Evolutionary conservation across 2,329 filamentous ascomycete genomes (phyloP).

Genomic region (Alternaria burnsii): DNA sequence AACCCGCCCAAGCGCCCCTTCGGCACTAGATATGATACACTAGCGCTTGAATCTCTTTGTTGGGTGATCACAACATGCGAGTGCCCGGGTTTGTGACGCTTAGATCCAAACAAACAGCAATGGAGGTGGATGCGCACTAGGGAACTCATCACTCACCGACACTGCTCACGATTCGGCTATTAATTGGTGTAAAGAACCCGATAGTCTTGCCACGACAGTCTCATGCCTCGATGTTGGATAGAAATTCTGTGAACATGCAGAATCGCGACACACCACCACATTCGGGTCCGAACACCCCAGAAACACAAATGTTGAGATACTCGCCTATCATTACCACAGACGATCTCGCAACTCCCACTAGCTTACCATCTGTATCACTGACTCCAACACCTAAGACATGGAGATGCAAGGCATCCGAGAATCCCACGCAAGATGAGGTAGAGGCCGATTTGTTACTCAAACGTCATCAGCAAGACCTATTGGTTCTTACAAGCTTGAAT

Average conservation of each 20-base stretch:
- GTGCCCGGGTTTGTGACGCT: neutral
- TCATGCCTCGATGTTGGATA: neutral
- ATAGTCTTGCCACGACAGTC: neutral
- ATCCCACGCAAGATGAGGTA: constrained; percentile 27
- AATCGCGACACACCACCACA: constrained; percentile 8
- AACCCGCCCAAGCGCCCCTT: neutral
- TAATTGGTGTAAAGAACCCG: neutral
- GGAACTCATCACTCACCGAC: neutral
- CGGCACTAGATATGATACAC: neutral
- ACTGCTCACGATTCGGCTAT: neutral
- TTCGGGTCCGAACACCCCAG: constrained; percentile 10
- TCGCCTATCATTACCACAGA: neutral
- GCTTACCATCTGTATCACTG: neutral
- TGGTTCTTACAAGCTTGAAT: constrained; percentile 36
- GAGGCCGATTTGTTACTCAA: constrained; percentile 20
- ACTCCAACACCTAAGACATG: neutral
- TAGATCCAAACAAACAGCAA: neutral
- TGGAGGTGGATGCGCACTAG: neutral
- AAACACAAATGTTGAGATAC: neutral
- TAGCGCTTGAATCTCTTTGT: neutral
- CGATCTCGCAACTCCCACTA: neutral
- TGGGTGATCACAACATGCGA: constrained; percentile 5
- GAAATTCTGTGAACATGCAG: constrained; percentile 1
- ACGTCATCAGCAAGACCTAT: constrained; percentile 38
- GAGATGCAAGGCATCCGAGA: neutral